phyloP scores from a whole-genome alignment of 2,329 filamentous ascomycete species.

The Penicillium fuscoglaucum region DNA sequence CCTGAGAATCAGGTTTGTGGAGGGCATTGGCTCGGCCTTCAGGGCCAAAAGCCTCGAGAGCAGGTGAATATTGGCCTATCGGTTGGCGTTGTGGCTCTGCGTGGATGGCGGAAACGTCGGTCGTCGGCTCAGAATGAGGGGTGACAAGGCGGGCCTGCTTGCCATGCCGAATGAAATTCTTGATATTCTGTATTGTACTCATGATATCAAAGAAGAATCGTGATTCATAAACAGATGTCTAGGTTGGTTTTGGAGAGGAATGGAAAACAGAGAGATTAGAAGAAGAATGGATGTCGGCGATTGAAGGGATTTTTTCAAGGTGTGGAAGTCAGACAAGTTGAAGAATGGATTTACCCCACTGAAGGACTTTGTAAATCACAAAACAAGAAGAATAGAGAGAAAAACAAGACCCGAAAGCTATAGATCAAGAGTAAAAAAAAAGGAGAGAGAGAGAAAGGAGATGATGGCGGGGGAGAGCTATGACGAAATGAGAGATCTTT shows the following conservation, averaged over 20 bases:
- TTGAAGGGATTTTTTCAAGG: slow-evolving; percentile 5
- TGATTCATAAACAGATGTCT: slow-evolving; percentile 1
- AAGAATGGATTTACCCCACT: background rate
- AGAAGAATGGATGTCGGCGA: background rate
- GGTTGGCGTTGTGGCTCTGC: slow-evolving; percentile 61
- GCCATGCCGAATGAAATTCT: slow-evolving; percentile 97
- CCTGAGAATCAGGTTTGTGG: slow-evolving; percentile 63
- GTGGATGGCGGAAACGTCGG: slow-evolving; percentile 63
- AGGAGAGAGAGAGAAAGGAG: slow-evolving; percentile 2
- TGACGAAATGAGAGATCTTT: slow-evolving; percentile 9
- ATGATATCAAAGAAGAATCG: slow-evolving; percentile 41
- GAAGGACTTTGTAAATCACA: slow-evolving; percentile 2
- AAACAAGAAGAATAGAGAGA: background rate
- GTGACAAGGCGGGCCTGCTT: slow-evolving; percentile 81
- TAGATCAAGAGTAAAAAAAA: slow-evolving; percentile 2
- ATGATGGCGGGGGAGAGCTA: slow-evolving; percentile 11
- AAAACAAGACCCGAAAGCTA: background rate
- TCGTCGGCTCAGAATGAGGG: slow-evolving; percentile 61
- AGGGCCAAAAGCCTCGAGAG: slow-evolving; percentile 61
- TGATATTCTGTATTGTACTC: slow-evolving; percentile 87
- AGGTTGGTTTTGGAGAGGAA: background rate
- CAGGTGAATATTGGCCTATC: slow-evolving; percentile 49
- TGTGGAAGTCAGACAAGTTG: background rate
- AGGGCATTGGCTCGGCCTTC: slow-evolving; percentile 63
- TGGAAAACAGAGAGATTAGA: background rate